Evolutionary conservation across 2,329 filamentous ascomycete genomes (phyloP).

Genomic region (Aureobasidium lini): DNA sequence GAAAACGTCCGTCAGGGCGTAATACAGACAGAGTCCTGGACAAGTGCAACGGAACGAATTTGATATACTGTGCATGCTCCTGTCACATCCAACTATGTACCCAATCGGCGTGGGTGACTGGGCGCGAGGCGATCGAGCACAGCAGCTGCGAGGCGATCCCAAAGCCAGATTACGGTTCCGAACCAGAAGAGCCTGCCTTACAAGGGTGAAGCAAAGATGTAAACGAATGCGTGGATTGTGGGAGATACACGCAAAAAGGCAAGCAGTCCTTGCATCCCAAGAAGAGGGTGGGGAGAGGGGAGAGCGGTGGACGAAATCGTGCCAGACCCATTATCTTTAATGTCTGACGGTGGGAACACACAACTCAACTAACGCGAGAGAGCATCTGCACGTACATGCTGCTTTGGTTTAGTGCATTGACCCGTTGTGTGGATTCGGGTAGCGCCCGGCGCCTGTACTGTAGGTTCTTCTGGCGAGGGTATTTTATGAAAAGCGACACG

Average conservation of each 20-base stretch:
- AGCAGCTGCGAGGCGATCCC: conserved; percentile 2
- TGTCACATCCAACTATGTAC: not conserved
- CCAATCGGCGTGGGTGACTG: not conserved
- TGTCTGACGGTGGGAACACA: conserved; percentile 14
- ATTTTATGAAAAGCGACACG: conserved; percentile 5
- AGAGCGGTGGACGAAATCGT: conserved; percentile 12
- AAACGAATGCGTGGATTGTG: conserved; percentile 4
- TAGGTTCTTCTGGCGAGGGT: conserved; percentile 10
- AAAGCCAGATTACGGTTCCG: conserved; percentile 7
- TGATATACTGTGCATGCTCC: conserved; percentile 12
- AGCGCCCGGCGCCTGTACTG: conserved; percentile 13
- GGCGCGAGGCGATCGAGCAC: conserved; percentile 9
- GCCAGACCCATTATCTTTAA: conserved; percentile 14
- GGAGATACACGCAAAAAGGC: conserved; percentile 7
- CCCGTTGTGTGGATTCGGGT: conserved; percentile 11
- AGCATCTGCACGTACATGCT: conserved; percentile 14
- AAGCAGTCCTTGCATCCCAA: conserved; percentile 11
- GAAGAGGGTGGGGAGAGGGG: conserved; percentile 2
- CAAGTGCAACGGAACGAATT: conserved; percentile 8
- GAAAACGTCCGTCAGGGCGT: not conserved
- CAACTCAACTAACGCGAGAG: conserved; percentile 12
- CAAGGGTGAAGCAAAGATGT: conserved; percentile 1
- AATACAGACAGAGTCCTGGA: not conserved
- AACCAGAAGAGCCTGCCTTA: not conserved
- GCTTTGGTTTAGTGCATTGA: conserved; percentile 15